These are phyloP conservation scores for Lactarius trivialis DNA, from an alignment of 768 basidiomycete genomes.

Conservation along the genomic window DNA sequence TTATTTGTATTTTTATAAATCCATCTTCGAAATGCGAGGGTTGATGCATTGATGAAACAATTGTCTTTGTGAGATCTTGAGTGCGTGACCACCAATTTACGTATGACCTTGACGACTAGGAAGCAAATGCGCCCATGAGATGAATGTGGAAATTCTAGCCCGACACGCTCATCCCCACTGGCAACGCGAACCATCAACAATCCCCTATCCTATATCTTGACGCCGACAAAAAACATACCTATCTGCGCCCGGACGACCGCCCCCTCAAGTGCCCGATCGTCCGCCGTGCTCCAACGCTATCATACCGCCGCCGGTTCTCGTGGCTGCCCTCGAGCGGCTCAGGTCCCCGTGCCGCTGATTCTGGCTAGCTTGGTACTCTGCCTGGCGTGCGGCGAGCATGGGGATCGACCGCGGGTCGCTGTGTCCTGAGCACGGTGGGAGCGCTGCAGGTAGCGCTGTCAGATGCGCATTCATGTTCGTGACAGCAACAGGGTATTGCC, in stretches of 20 bases:
- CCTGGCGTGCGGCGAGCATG: constrained; percentile 32
- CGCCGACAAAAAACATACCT: constrained; percentile 76
- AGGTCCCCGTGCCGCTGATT: constrained; percentile 69
- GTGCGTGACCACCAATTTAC: too few species aligned
- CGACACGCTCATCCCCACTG: too few species aligned
- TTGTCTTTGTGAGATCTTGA: too few species aligned
- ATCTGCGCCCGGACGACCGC: constrained; percentile 72
- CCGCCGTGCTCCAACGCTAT: constrained; percentile 64
- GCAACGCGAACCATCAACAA: not conserved
- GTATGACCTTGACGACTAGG: too few species aligned
- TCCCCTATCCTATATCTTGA: constrained; percentile 31
- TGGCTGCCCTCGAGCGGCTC: constrained; percentile 38
- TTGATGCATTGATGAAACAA: too few species aligned
- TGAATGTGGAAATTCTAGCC: too few species aligned
- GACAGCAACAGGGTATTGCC: constrained; percentile 25
- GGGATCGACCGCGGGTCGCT: constrained; percentile 81
- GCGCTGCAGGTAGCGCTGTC: constrained; percentile 49
- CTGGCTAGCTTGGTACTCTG: constrained; percentile 34
- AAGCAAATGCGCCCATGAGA: too few species aligned
- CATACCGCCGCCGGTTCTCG: constrained; percentile 50
- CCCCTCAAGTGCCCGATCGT: constrained; percentile 64
- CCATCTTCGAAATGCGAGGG: too few species aligned
- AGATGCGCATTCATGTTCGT: constrained; percentile 55
- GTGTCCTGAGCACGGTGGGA: constrained; percentile 81
- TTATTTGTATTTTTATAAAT: too few species aligned